Conservation (phyloP, 1,139 yeast species). For the Ogataea hybrid region DNA sequence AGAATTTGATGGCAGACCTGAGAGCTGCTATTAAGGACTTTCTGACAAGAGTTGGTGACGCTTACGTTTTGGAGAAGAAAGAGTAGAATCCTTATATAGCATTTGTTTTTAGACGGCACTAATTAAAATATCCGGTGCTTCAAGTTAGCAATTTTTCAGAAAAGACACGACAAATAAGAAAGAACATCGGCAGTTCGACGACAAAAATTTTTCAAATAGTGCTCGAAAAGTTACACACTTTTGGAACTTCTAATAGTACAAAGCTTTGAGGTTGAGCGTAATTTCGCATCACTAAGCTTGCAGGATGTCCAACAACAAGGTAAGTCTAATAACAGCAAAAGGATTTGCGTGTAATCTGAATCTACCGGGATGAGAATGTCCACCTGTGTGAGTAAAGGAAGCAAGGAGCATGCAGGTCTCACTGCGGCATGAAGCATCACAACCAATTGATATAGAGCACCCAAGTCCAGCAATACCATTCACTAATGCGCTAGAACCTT, state of each 20-base stretch:
- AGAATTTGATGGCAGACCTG: conserved; percentile 67
- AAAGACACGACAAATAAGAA: conserved; percentile 13
- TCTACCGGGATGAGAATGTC: neutral
- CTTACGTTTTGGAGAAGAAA: conserved; percentile 36
- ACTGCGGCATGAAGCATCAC: neutral
- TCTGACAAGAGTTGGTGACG: conserved; percentile 69
- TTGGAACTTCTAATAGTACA: conserved; percentile 6
- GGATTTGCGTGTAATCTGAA: neutral
- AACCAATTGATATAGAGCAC: neutral
- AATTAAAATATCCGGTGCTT: neutral
- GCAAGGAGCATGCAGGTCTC: neutral
- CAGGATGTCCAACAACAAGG: conserved; percentile 31
- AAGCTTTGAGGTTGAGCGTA: conserved; percentile 10
- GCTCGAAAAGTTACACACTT: conserved; percentile 5
- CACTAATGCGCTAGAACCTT: conserved; percentile 39
- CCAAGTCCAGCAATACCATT: neutral
- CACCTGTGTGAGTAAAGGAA: neutral
- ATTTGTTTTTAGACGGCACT: conserved; percentile 1
- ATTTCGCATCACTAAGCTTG: conserved; percentile 6
- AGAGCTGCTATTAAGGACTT: conserved; percentile 66
- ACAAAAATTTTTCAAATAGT: conserved; percentile 19
- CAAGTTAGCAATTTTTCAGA: conserved; percentile 1
- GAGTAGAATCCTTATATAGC: neutral
- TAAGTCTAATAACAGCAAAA: conserved; percentile 8
- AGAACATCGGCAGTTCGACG: conserved; percentile 14